Evolutionary conservation across 345 rosid species (phyloP), one percentile per base, ranked within the genome.

Genomic region (Sonneratia caseolaris): DNA sequence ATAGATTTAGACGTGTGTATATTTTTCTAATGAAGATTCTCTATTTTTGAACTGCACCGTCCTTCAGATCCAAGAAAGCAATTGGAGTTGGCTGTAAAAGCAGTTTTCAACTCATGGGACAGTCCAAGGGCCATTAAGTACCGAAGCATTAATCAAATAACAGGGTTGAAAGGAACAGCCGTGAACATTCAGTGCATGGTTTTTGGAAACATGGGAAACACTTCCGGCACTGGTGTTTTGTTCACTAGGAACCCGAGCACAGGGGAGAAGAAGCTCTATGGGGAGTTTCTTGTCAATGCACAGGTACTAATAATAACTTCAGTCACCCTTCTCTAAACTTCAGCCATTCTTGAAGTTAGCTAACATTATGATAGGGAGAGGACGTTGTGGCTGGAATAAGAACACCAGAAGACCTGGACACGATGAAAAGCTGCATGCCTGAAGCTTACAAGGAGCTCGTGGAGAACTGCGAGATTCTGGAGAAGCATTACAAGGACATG

Each of bases 381-480:
- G 98, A 94, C 73, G 98, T 94, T 0, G 98, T 94, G 71, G 95
- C 98, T 3, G 98, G 98, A 69, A 91, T 94, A 55, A 85, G 98
- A 79, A 94, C 98, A 36, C 98, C 97, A 0, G 85, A 94, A 79
- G 97, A 94, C 61, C 72, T 94, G 78, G 84, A 81, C 65, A 82
- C 92, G 8, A 90, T 94, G 98, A 87, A 88, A 72, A 79, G 75
- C 62, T 69, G 85, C 75, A 85, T 91, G 95, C 98, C 98, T 0
- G 78, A 85, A 64, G 96, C 98, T 65, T 91, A 90, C 76, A 71
- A 82, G 1, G 98, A 94, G 75, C 93, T 94, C 56, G 89, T 88
- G 70, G 84, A 94, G 81, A 91, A 94, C 69, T 94, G 98, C 15
- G 81, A 91, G 69, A 91, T 90, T 75, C 76, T 94, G 42, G 98